Base-by-base conservation (phyloP, 2,329 filamentous ascomycete genomes). In the Diaporthe eres region DNA sequence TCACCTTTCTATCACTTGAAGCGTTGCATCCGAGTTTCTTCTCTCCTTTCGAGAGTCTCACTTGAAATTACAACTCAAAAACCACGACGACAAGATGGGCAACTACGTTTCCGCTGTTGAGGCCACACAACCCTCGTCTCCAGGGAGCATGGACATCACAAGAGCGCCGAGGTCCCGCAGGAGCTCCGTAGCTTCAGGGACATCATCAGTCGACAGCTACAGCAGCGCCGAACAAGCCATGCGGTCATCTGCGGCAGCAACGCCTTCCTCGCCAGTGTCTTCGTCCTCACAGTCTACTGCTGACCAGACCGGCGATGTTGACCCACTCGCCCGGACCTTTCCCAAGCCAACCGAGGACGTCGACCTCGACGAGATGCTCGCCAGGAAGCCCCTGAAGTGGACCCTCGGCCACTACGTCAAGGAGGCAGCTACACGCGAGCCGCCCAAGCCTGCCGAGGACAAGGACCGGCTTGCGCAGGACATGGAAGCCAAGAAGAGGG, bases 401-500 rank as follows among this genome's bases (percentile, higher is more conserved):
- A 76, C 86, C 80, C 76, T 89, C 80, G 84, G 84, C 81, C 73
- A 85, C 79, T 84, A 81, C 73, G 77, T 81, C 65, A 82, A 81
- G 77, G 79, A 81, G 63, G 60, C 75, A 65, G 65, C 77, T 77
- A 79, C 80, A 39, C 76, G 80, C 73, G 82, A 81, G 76, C 34
- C 49, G 1, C 79, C 77, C 75, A 77, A 78, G 58, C 25, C 78
- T 34, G 79, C 79, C 17, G 75, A 83, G 25, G 80, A 82, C 75
- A 81, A 82, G 61, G 84, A 85, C 61, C 81, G 82, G 75, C 82
- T 84, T 53, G 81, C 82, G 22, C 81, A 81, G 75, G 85, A 86
- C 61, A 83, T 90, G 53, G 87, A 88, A 71, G 84, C 85, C 49
- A 84, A 84, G 39, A 91, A 90, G 84, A 82, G 80, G 76, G 84